These are phyloP conservation scores for Zygnema circumcarinatum DNA, from an alignment of 139 green algal species.

Conservation along the genomic window DNA sequence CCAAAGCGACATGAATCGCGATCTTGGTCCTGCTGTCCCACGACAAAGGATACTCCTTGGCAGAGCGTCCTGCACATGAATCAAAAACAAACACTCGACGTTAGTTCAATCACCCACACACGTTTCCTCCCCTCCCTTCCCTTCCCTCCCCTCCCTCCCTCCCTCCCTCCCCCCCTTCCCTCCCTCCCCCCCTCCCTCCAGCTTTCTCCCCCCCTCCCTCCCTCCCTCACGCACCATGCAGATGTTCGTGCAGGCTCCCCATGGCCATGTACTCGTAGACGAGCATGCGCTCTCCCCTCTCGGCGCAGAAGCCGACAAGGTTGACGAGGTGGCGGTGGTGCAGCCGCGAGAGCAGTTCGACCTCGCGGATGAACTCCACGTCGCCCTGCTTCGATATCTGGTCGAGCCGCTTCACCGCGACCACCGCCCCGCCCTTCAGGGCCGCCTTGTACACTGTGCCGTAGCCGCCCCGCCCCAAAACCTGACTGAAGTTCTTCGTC, in stretches of 20 bases:
- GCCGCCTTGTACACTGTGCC: constrained; percentile 51
- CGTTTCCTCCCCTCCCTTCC: constrained; percentile 3
- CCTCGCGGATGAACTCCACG: constrained; percentile 69
- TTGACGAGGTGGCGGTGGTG: constrained; percentile 62
- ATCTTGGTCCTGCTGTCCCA: constrained; percentile 55
- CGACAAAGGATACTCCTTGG: constrained; percentile 28
- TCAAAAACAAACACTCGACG: neutral
- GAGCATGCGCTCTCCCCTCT: constrained; percentile 46
- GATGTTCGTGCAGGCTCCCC: constrained; percentile 40
- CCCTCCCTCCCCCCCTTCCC: constrained; percentile 6
- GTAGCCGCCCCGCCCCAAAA: constrained; percentile 53
- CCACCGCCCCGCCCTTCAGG: constrained; percentile 44
- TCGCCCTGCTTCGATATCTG: constrained; percentile 61
- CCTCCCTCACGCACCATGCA: too few relatives aligned
- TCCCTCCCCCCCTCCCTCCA: too few relatives aligned
- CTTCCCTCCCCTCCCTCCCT: constrained; percentile 13
- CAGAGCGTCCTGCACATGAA: constrained; percentile 21
- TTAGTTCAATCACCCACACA: neutral
- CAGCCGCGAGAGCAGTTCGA: constrained; percentile 58
- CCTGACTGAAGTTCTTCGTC: constrained; percentile 44
- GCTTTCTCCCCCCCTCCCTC: too few relatives aligned
- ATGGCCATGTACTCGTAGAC: constrained; percentile 56
- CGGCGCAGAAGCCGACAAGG: constrained; percentile 65
- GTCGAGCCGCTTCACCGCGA: constrained; percentile 52
- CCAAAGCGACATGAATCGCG: constrained; percentile 36